A percentile compares a stretch with the other conserved stretches of the same genome.
These are phyloP conservation scores for Heliocybe sulcata DNA, from an alignment of 1,284 basidiomycete species.

Conservation along the genomic window DNA sequence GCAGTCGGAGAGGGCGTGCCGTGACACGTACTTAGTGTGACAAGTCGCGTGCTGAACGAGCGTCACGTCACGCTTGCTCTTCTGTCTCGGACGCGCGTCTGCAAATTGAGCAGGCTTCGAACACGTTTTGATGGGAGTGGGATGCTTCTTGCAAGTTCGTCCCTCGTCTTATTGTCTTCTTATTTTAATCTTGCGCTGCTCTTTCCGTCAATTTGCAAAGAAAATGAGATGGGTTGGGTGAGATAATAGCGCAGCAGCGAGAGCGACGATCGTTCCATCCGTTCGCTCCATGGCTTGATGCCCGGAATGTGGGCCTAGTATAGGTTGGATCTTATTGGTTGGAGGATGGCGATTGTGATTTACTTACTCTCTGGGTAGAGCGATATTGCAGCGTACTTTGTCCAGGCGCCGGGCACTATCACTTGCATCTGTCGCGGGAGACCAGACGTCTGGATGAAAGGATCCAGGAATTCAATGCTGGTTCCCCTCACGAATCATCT, in stretches of 20 bases:
- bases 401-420: too few relatives aligned
- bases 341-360: too few relatives aligned
- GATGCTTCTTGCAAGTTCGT: not conserved
- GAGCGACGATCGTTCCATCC: not conserved
- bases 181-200: not conserved
- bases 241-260: not conserved
- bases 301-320: too few relatives aligned
- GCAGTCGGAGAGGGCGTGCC: not conserved
- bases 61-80: not conserved
- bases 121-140: not conserved
- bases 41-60: not conserved
- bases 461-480: too few relatives aligned
- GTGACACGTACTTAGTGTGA: not conserved
- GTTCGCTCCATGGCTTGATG: too few relatives aligned
- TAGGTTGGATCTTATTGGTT: too few relatives aligned
- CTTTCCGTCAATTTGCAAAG: not conserved
- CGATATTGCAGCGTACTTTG: too few relatives aligned
- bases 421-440: too few relatives aligned
- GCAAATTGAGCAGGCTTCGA: not conserved
- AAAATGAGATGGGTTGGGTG: too few relatives aligned
- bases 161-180: not conserved
- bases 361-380: too few relatives aligned
- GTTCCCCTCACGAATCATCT: too few relatives aligned
- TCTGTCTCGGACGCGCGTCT: not conserved
- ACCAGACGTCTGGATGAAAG: too few relatives aligned